A percentile compares a stretch with the other conserved stretches of the same genome.
Conservation (phyloP, 768 basidiomycete species). For the Lyophyllum shimeji region DNA sequence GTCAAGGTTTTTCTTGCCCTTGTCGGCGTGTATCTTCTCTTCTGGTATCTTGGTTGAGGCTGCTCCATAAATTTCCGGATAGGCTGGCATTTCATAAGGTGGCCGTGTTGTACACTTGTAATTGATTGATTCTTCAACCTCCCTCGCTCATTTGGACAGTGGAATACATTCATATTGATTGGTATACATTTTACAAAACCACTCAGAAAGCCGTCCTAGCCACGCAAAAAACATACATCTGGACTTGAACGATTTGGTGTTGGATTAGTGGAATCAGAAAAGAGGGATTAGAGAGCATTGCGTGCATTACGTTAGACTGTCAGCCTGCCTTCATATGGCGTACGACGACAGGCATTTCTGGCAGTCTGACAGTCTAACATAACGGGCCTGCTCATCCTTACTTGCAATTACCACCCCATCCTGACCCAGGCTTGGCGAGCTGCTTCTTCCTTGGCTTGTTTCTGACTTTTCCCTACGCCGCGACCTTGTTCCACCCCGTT, state of each 20-base stretch:
- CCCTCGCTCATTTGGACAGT: too few species aligned
- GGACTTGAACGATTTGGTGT: background rate
- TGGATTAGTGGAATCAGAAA: background rate
- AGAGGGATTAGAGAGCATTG: constrained; percentile 5
- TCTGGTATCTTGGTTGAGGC: constrained; percentile 46
- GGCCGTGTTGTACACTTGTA: background rate
- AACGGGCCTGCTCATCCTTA: constrained; percentile 12
- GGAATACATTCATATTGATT: background rate
- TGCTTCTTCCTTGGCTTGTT: constrained; percentile 69
- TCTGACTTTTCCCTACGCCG: constrained; percentile 59
- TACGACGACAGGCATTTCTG: constrained; percentile 2
- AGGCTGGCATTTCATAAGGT: background rate
- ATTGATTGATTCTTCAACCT: background rate
- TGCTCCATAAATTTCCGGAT: background rate
- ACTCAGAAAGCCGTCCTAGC: background rate
- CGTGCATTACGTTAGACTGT: constrained; percentile 17
- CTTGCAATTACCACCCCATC: constrained; percentile 48
- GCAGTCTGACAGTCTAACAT: constrained; percentile 20
- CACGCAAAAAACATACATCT: background rate
- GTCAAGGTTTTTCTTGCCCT: constrained; percentile 64
- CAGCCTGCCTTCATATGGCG: constrained; percentile 14
- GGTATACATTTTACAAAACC: background rate
- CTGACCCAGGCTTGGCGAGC: constrained; percentile 52
- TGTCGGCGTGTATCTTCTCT: constrained; percentile 60
- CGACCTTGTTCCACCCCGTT: constrained; percentile 47